Conservation (phyloP, 768 basidiomycete genomes). For the Lentinula lateritia region DNA sequence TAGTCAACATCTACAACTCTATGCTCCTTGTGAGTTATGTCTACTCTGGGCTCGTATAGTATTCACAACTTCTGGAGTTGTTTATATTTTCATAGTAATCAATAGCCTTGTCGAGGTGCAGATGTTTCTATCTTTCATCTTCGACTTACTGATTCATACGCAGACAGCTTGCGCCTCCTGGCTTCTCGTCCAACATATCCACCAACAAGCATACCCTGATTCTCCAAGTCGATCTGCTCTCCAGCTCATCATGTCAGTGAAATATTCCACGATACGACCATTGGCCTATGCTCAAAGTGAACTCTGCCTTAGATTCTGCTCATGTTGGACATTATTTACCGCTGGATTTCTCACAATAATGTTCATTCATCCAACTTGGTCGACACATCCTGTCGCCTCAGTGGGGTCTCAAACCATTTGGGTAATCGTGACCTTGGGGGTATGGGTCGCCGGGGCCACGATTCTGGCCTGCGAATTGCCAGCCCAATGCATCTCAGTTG, state of each 20-base stretch:
- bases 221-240: background rate
- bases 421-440: background rate
- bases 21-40: background rate
- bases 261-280: too few relatives aligned
- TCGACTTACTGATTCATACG: background rate
- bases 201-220: background rate
- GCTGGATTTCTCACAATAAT: background rate
- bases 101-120: background rate
- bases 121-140: background rate
- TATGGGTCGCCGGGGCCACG: background rate
- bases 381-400: background rate
- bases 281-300: background rate
- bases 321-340: background rate
- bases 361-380: slow-evolving; percentile 2
- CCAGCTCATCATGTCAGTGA: background rate
- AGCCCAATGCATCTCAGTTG: background rate
- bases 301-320: background rate
- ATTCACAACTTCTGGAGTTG: background rate
- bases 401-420: background rate
- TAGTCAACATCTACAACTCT: background rate
- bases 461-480: background rate
- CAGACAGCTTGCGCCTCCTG: background rate
- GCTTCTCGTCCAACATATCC: background rate
- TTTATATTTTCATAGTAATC: background rate
- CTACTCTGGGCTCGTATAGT: background rate